A percentile compares a stretch with the other conserved stretches of the same genome.
These are phyloP conservation scores for Trichoderma sp. DNA, from an alignment of 2,329 filamentous ascomycete genomes.

Conservation along the genomic window DNA sequence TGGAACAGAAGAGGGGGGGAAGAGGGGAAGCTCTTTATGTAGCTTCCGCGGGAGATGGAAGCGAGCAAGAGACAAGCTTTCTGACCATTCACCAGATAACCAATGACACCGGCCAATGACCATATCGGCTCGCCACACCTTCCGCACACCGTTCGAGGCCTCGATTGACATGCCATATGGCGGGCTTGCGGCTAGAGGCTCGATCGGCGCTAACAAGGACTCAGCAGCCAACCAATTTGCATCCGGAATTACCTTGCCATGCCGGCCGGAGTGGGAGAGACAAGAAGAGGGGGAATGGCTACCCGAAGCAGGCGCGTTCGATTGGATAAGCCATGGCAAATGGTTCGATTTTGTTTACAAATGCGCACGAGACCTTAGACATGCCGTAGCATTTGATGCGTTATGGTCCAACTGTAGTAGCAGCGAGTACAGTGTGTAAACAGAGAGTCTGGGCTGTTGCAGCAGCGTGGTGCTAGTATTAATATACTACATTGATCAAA, in stretches of 20 bases:
- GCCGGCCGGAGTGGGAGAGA: not conserved
- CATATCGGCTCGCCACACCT: slow-evolving; percentile 14
- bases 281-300: not conserved
- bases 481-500: too few relatives aligned
- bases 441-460: not conserved
- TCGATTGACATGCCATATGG: slow-evolving; percentile 14
- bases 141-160: not conserved
- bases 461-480: too few relatives aligned
- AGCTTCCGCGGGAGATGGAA: not conserved
- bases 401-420: not conserved
- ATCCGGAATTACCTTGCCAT: not conserved
- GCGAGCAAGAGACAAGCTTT: slow-evolving; percentile 19
- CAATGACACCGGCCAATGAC: slow-evolving; percentile 19
- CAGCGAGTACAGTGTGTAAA: not conserved
- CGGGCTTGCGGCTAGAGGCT: slow-evolving; percentile 3
- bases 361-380: not conserved
- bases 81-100: slow-evolving; percentile 3
- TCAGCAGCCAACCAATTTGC: not conserved
- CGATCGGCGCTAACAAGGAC: slow-evolving; percentile 15
- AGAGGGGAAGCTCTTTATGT: slow-evolving; percentile 19
- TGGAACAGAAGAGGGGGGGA: not conserved
- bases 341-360: slow-evolving; percentile 13
- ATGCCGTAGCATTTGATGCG: not conserved
- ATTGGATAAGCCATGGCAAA: slow-evolving; percentile 2
- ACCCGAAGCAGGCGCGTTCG: not conserved